Evolutionary conservation across 73 alveolate genomes (phyloP).

Genomic region (Breviolum minutum): DNA sequence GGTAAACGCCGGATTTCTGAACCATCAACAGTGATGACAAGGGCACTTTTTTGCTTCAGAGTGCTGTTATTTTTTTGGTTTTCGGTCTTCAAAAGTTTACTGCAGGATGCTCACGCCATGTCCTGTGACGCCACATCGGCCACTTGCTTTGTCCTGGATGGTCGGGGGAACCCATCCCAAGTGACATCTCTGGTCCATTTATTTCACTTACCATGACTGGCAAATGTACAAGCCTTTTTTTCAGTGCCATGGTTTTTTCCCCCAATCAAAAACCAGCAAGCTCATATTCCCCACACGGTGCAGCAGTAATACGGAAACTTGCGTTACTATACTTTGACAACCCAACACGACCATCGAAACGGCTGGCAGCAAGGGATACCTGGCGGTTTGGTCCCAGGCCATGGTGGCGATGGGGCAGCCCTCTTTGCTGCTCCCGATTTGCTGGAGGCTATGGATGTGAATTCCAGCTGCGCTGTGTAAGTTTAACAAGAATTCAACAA

Average conservation of each 20-base stretch:
- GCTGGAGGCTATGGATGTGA: not conserved
- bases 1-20: too few relatives aligned
- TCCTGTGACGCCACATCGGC: conserved; percentile 40
- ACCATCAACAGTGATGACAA: too few relatives aligned
- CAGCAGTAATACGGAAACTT: too few relatives aligned
- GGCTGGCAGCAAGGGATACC: not conserved
- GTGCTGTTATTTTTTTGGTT: not conserved
- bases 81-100: not conserved
- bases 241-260: too few relatives aligned
- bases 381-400: not conserved
- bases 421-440: conserved; percentile 61
- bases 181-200: too few relatives aligned
- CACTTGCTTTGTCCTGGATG: conserved; percentile 61
- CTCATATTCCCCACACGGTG: too few relatives aligned
- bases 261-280: too few relatives aligned
- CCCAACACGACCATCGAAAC: too few relatives aligned
- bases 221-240: too few relatives aligned
- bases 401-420: conserved; percentile 85
- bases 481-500: not conserved
- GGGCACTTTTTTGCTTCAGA: not conserved
- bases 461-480: not conserved
- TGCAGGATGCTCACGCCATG: conserved; percentile 88
- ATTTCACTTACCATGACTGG: too few relatives aligned
- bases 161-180: not conserved
- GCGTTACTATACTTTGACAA: too few relatives aligned